Conservation (phyloP, 192 early-diverging fungal genomes). For the Rhizophagus clarus region DNA sequence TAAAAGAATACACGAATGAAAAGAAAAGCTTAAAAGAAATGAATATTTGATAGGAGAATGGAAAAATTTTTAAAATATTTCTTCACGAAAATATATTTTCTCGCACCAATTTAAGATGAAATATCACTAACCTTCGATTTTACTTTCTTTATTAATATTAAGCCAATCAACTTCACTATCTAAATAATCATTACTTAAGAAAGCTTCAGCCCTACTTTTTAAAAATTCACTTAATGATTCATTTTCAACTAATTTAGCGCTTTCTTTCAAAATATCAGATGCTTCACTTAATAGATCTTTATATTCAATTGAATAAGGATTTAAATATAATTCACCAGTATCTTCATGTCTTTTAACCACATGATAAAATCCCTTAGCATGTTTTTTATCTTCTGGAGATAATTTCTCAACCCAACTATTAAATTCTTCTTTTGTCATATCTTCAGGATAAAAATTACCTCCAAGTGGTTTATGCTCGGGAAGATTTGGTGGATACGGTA, state of each 20-base stretch:
- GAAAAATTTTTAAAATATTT: no score
- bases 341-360: slow-evolving; percentile 49
- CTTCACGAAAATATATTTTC: no score
- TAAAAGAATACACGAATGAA: neutral
- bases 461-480: slow-evolving; percentile 49
- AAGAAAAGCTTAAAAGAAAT: neutral
- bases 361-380: slow-evolving; percentile 71
- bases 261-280: slow-evolving; percentile 53
- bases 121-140: neutral
- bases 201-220: slow-evolving; percentile 55
- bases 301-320: slow-evolving; percentile 63
- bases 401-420: slow-evolving; percentile 55
- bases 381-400: slow-evolving; percentile 39
- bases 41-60: no score
- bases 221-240: slow-evolving; percentile 59
- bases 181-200: slow-evolving; percentile 64
- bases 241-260: slow-evolving; percentile 60
- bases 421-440: slow-evolving; percentile 68
- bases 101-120: no score
- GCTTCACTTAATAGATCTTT: slow-evolving; percentile 55
- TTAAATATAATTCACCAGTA: slow-evolving; percentile 43
- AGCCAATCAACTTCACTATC: slow-evolving; percentile 74
- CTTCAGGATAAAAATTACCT: slow-evolving; percentile 74
- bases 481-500: slow-evolving; percentile 30
- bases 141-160: slow-evolving; percentile 57